A percentile compares a stretch with the other conserved stretches of the same genome.
phyloP scores from a whole-genome alignment of 2,329 filamentous ascomycete species.

The Rutstroemia sp. region DNA sequence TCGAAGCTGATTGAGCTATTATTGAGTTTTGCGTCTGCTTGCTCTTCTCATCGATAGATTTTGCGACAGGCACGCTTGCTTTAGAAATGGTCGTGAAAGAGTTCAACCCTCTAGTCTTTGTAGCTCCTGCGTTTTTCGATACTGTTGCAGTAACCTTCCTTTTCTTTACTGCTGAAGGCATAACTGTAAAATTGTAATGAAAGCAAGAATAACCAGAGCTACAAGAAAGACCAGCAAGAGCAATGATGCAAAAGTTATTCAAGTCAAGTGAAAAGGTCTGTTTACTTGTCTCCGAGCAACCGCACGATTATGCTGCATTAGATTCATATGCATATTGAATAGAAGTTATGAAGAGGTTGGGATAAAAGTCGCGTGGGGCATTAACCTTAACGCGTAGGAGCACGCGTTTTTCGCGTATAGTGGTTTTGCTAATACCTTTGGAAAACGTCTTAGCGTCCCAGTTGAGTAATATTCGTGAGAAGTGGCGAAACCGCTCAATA shows the following conservation, averaged over 20 bases:
- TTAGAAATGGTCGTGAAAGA: constrained; percentile 38
- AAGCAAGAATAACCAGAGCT: not conserved
- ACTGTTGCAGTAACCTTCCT: constrained; percentile 22
- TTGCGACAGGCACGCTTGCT: constrained; percentile 28
- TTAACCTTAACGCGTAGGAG: not conserved
- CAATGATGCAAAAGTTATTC: not conserved
- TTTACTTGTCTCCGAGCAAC: not conserved
- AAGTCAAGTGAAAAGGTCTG: constrained; percentile 4
- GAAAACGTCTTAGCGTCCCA: constrained; percentile 10
- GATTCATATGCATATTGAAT: not conserved
- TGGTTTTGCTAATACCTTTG: constrained; percentile 13
- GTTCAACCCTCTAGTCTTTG: constrained; percentile 30
- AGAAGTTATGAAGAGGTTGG: constrained; percentile 15
- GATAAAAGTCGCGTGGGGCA: constrained; percentile 11
- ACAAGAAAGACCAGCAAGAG: not conserved
- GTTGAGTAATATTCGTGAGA: too few species aligned
- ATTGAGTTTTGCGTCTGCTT: constrained; percentile 22
- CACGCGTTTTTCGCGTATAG: constrained; percentile 25
- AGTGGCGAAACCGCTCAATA: too few species aligned
- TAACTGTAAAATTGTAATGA: constrained; percentile 19
- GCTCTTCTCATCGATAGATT: constrained; percentile 30
- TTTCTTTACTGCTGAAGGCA: constrained; percentile 26
- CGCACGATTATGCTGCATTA: too few species aligned
- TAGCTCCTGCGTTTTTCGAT: constrained; percentile 12
- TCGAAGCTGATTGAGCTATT: constrained; percentile 27